Evolutionary conservation across 306 rosid species (phyloP).

Genomic region (Vigna unguiculata): DNA sequence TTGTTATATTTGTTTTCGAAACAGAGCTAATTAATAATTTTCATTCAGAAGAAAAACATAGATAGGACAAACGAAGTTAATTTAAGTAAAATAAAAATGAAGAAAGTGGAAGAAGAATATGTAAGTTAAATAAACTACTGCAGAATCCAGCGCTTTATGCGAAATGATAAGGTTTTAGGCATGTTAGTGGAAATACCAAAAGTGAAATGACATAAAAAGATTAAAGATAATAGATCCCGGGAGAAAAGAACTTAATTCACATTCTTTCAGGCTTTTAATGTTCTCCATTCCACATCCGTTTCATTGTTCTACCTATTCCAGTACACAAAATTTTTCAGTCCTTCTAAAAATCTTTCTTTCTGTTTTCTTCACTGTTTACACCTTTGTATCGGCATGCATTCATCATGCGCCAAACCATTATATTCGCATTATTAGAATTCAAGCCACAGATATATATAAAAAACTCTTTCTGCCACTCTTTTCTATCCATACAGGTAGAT

Average conservation of each 20-base stretch:
- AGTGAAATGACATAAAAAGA: conserved; percentile 50
- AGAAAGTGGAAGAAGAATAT: conserved; percentile 51
- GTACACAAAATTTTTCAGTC: conserved; percentile 11
- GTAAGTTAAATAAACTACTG: conserved; percentile 15
- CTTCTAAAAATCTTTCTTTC: not conserved
- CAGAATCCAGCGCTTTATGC: conserved; percentile 50
- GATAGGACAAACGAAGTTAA: not conserved
- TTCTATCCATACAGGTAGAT: conserved; percentile 34
- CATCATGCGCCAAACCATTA: not conserved
- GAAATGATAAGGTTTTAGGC: conserved; percentile 50
- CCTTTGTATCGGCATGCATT: conserved; percentile 25
- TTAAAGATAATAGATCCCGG: conserved; percentile 43
- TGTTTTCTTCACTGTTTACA: conserved; percentile 10
- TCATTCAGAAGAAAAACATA: conserved; percentile 3
- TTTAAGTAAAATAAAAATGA: conserved; percentile 8
- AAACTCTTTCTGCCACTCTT: conserved; percentile 32
- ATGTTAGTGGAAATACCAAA: conserved; percentile 45
- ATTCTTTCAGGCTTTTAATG: conserved; percentile 50
- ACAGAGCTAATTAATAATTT: not conserved
- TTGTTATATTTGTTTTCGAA: conserved; percentile 3
- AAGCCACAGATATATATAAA: conserved; percentile 21
- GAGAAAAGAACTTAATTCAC: conserved; percentile 54
- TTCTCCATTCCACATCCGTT: conserved; percentile 43
- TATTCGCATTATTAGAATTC: conserved; percentile 20
- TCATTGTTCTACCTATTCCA: conserved; percentile 45